Percentiles rank a stretch among this genome's conserved stretches.
phyloP scores from a whole-genome alignment of 116 monocot genomes.

The Dioscorea cayenensis region DNA sequence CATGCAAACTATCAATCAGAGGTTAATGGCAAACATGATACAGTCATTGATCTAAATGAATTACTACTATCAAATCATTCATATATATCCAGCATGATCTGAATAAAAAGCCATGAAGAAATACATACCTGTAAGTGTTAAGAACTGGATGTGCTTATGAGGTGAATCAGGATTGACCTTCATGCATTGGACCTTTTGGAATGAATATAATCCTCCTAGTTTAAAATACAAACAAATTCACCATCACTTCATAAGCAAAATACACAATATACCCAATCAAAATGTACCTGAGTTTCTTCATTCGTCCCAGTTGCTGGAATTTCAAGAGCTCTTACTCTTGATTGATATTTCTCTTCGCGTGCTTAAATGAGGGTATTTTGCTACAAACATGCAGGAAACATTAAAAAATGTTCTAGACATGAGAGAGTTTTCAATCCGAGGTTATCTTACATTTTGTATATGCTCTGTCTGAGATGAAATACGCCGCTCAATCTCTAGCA shows the following conservation, averaged over 20 bases:
- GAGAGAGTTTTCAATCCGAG: neutral
- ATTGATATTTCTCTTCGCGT: constrained; percentile 84
- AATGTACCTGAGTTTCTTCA: constrained; percentile 79
- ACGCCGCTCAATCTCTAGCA: constrained; percentile 83
- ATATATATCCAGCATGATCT: too few relatives aligned
- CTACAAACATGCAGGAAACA: constrained; percentile 25
- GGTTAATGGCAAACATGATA: too few relatives aligned
- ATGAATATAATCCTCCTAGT: constrained; percentile 62
- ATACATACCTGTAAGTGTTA: constrained; percentile 66
- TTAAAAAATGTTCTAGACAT: neutral
- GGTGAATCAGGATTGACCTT: constrained; percentile 98
- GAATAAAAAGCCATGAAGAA: neutral
- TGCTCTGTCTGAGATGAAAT: constrained; percentile 81
- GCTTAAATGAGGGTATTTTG: constrained; percentile 75
- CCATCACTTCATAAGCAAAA: neutral
- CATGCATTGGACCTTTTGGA: constrained; percentile 58
- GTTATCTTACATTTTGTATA: constrained; percentile 72
- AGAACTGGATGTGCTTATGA: constrained; percentile 83
- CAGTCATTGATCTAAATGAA: too few relatives aligned
- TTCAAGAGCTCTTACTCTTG: constrained; percentile 88
- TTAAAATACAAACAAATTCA: constrained; percentile 11
- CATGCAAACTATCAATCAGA: too few relatives aligned
- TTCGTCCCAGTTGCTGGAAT: constrained; percentile 65
- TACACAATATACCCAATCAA: neutral
- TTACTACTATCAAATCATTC: too few relatives aligned